Evolutionary conservation across 2,329 filamentous ascomycete genomes (phyloP).

Genomic region (Colletotrichum sp.): DNA sequence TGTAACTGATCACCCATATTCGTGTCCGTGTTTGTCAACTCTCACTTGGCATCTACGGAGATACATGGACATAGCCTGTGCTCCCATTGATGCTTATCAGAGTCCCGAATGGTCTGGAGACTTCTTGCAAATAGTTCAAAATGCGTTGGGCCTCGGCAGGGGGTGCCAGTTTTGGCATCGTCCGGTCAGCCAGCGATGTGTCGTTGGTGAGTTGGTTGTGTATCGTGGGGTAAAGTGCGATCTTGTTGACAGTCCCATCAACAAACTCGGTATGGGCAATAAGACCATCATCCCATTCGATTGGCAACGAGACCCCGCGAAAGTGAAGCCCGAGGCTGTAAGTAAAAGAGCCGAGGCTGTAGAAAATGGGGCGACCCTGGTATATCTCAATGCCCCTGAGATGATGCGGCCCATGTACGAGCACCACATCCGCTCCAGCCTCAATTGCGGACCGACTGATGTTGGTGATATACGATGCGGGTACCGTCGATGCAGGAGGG

Average conservation of each 20-base stretch:
- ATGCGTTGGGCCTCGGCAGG: not conserved
- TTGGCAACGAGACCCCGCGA: not conserved
- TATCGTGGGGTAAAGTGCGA: not conserved
- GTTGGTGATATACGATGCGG: not conserved
- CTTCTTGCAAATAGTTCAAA: not conserved
- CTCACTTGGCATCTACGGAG: not conserved
- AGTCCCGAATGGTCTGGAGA: accelerated
- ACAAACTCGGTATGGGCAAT: not conserved
- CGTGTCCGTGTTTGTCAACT: accelerated
- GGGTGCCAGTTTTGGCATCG: not conserved
- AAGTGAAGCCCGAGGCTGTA: not conserved
- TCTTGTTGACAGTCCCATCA: not conserved
- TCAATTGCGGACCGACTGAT: not conserved
- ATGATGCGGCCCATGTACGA: not conserved
- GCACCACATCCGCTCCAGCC: not conserved
- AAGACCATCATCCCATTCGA: not conserved
- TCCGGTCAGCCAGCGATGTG: not conserved
- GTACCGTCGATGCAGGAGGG: not conserved
- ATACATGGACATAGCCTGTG: not conserved
- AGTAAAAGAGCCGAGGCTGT: not conserved
- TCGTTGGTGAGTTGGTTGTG: not conserved
- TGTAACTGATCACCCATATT: too few species aligned
- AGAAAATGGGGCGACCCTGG: not conserved
- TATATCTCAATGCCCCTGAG: not conserved
- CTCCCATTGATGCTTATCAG: accelerated